Evolutionary conservation across 108 stramenopile species (phyloP).

Genomic region (Nannochloropsis salina): DNA sequence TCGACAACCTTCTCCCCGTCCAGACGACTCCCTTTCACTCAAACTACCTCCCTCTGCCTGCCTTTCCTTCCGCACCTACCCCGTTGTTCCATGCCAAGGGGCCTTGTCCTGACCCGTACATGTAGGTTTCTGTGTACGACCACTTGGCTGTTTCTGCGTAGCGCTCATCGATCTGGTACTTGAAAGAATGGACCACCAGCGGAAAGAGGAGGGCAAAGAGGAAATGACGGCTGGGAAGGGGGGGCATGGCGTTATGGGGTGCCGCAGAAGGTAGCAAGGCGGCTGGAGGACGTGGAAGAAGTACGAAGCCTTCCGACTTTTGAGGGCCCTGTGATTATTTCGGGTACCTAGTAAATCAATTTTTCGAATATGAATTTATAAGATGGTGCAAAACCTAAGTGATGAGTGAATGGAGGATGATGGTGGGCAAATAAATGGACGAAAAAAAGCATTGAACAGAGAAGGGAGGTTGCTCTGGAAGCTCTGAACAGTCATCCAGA

Average conservation of each 20-base stretch:
- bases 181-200: background rate
- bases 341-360: too few species aligned
- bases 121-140: conserved; percentile 18
- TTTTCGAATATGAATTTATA: too few species aligned
- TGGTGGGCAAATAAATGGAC: too few species aligned
- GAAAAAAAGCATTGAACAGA: too few species aligned
- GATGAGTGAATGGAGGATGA: too few species aligned
- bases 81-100: conserved; percentile 7
- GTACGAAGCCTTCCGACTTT: background rate
- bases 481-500: too few species aligned
- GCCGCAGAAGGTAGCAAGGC: background rate
- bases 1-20: too few species aligned
- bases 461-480: too few species aligned
- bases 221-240: background rate
- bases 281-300: background rate
- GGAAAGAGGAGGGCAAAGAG: background rate
- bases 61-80: background rate
- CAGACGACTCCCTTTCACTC: too few species aligned
- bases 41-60: too few species aligned
- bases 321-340: too few species aligned
- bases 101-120: conserved; percentile 23
- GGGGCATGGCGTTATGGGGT: background rate
- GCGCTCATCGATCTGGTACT: conserved; percentile 11
- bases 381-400: too few species aligned
- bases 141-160: conserved; percentile 7